Base-by-base conservation (phyloP, 1,284 basidiomycete species). In the Xanthoconium separans region DNA sequence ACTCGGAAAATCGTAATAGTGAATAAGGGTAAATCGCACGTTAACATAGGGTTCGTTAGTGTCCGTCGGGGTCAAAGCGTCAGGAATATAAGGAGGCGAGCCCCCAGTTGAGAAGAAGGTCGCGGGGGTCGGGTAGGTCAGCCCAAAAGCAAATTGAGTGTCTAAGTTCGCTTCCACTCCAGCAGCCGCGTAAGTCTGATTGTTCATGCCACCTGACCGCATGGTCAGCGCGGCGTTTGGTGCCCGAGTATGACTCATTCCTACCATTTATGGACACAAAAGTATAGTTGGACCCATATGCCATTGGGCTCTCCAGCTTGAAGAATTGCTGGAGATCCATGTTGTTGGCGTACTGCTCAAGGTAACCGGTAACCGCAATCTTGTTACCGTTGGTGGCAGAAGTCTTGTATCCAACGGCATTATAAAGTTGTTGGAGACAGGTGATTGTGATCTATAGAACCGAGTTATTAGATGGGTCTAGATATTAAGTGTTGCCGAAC, bases 151-250 rank as follows among this genome's bases (percentile, higher is more conserved):
- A 72, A 80, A 87, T 65, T 85, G 87, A 8, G 74, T 78, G 66
- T 89, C 91, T 56, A 93, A 70, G 61, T 89, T 79, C 13, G 89
- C 89, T 68, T 93, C 90, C 6, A 62, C 66, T 1, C 87, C 88
- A 12, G 87, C 81, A 18, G 72, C 70, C 1, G 68, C 63, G 16
- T 72, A 57, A 34, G 63, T 81, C 68, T 93, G 89, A 56, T 77
- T 75, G 62, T 91, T 89, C 53, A 75, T 48, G 4, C 82, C 86
- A 50, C 80, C 85, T 59, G 48, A 43, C 15, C 18, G 48, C 11
- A 53, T 50, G 24, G 16, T 50, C 24, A 51, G 15, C 10, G 10
- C 43, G 37, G 18, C 3, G 3, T 1, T 36, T 5, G 10, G n/a
- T 9, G 13, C 20, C 39, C 2, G 16, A 18, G 9, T 1, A 18